Percentiles rank a stretch among this genome's conserved stretches.
These are phyloP conservation scores for Nitzschia inconspicua DNA, from an alignment of 108 stramenopile genomes.

Conservation along the genomic window DNA sequence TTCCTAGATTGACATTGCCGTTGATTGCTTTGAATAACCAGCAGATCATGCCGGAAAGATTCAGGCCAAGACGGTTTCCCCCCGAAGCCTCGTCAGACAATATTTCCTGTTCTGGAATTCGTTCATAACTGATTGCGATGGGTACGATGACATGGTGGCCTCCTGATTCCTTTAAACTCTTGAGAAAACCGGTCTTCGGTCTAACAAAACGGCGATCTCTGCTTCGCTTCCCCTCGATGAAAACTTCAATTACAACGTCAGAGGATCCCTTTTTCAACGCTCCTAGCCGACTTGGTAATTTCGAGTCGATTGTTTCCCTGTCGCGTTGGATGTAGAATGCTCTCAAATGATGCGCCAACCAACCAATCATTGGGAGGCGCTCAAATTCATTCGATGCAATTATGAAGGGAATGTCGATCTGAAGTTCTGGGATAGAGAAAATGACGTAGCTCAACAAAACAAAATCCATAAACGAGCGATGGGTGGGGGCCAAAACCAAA, in stretches of 20 bases:
- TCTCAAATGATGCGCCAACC: constrained; percentile 40
- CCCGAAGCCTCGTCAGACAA: constrained; percentile 50
- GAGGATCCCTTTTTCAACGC: constrained; percentile 8
- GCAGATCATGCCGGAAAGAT: constrained; percentile 7
- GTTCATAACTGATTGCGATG: constrained; percentile 83
- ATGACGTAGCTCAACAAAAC: constrained; percentile 70
- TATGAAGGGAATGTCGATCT: constrained; percentile 68
- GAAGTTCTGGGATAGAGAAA: constrained; percentile 85
- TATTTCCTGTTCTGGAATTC: constrained; percentile 67
- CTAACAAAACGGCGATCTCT: constrained; percentile 71
- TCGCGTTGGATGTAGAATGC: constrained; percentile 77
- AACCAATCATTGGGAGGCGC: constrained; percentile 68
- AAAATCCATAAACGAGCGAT: constrained; percentile 87
- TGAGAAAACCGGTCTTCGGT: constrained; percentile 83
- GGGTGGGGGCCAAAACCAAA: constrained; percentile 78
- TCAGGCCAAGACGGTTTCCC: constrained; percentile 12
- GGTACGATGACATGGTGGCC: constrained; percentile 62
- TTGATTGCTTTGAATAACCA: constrained; percentile 33
- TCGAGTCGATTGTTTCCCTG: constrained; percentile 37
- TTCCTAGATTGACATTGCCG: constrained; percentile 62
- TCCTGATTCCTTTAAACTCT: constrained; percentile 44
- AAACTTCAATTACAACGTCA: constrained; percentile 64
- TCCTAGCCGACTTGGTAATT: constrained; percentile 14
- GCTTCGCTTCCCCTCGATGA: constrained; percentile 83
- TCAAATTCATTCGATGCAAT: constrained; percentile 77